phyloP scores from a whole-genome alignment of 768 basidiomycete species.

The Lentinula sp. region DNA sequence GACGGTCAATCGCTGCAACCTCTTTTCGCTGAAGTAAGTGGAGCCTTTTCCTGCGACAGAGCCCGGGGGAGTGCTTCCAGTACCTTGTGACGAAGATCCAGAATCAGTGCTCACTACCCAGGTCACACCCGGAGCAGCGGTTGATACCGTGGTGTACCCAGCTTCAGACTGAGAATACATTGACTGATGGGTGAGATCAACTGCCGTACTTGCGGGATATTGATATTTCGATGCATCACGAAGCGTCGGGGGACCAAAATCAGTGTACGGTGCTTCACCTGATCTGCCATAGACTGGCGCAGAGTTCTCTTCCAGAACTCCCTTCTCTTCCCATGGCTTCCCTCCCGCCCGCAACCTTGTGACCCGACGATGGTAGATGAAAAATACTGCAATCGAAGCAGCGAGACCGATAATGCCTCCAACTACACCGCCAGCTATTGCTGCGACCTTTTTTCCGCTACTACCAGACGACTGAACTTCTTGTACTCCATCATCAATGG shows the following conservation, averaged over 20 bases:
- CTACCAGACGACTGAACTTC: background rate
- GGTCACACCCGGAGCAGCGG: background rate
- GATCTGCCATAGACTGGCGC: background rate
- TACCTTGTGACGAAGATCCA: background rate
- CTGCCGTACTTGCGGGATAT: background rate
- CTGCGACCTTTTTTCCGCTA: background rate
- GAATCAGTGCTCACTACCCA: background rate
- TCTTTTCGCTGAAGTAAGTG: background rate
- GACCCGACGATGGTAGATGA: background rate
- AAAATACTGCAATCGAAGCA: background rate
- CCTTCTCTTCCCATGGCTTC: background rate
- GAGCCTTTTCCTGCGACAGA: background rate
- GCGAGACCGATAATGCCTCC: background rate
- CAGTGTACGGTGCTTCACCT: background rate
- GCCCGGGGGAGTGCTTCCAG: background rate
- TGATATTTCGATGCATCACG: too few relatives aligned
- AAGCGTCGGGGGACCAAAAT: background rate
- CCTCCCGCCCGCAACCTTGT: background rate
- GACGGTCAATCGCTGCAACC: background rate
- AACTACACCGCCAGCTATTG: background rate
- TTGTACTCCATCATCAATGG: background rate
- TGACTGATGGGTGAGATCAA: background rate
- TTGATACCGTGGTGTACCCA: background rate
- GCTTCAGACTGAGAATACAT: background rate
- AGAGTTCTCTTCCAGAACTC: background rate